phyloP scores from a whole-genome alignment of 352 stramenopile genomes.

The Elongisporangium anandrum region DNA sequence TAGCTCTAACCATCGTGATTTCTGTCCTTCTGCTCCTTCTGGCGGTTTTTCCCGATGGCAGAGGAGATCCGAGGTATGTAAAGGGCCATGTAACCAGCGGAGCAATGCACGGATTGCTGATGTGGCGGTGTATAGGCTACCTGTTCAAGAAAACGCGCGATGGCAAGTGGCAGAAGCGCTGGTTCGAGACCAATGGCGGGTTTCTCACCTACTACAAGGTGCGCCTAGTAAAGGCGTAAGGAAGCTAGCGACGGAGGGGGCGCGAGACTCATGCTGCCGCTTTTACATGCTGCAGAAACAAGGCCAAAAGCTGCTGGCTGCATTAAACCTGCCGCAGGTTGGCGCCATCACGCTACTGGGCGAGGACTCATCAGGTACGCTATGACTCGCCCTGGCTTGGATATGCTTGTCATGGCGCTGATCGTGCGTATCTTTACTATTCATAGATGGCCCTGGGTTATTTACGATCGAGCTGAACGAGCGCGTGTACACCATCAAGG shows the following conservation, averaged over 20 bases:
- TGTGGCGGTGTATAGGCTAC: constrained; percentile 52
- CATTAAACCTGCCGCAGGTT: constrained; percentile 92
- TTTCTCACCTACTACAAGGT: constrained; percentile 99
- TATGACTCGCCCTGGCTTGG: background rate
- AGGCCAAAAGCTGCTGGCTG: constrained; percentile 92
- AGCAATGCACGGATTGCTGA: constrained; percentile 1
- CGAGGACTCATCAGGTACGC: constrained; percentile 61
- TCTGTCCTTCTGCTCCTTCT: background rate
- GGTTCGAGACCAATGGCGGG: constrained; percentile 98
- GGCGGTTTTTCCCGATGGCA: background rate
- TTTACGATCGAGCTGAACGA: constrained; percentile 90
- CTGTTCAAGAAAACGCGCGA: constrained; percentile 93
- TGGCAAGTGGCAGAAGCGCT: constrained; percentile 96
- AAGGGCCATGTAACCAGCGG: background rate
- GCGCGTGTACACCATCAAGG: constrained; percentile 90
- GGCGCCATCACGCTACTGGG: constrained; percentile 70
- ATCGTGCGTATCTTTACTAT: constrained; percentile 6
- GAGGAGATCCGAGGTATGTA: constrained; percentile 59
- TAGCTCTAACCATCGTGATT: background rate
- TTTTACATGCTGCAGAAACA: constrained; percentile 52
- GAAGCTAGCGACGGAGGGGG: background rate
- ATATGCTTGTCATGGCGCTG: background rate
- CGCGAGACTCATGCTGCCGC: background rate
- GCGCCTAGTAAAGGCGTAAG: background rate
- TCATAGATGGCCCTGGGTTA: constrained; percentile 68